Base-by-base conservation (phyloP, 192 early-diverging fungal species). In the Gryganskiella cystojenkinii region DNA sequence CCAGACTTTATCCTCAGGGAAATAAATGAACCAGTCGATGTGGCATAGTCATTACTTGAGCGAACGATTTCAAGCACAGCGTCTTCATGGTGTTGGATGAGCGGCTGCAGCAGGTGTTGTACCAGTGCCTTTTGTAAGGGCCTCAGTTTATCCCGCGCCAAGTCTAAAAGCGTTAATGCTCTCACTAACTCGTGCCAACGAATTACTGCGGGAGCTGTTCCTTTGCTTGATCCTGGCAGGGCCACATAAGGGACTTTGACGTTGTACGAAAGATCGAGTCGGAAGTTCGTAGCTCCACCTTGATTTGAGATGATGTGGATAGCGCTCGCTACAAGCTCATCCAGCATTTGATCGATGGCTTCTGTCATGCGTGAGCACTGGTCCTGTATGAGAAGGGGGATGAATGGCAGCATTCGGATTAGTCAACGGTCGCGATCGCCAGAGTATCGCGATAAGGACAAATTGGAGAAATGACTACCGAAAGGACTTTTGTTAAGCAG, bases 261-360 rank as follows among this genome's bases (percentile, higher is more conserved):
- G 47, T 56, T 35, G 40, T 76, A 67, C 9, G 72, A 66, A 9
- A 74, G 52, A 7, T 14, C 24, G 30, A 74, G 51, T 15, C 35
- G 44, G 37, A 61, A 67, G 2, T 7, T 56, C 15, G 51, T 20
- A 3, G 7, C 45, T 30, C 15, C 5, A 47, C 42, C 45, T 3
- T 37, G 9, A 0, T 56, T 64, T 11, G 19, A 24, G 13, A 60
- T 34, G 5, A 55, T 35, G 24, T 55, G 58, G 10, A 74, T 56
- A 17, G 71, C 64, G 13, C 51, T 24, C 1, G 71, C 64, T 10
- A 74, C 45, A 31, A 74, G 64, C 25, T 74, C 64, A 24, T 74
- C 71, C 64, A 74, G 55, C 71, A 74, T 74, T 22, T 74, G 71
- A 31, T 74, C 64, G 13, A 61, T 74, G 0, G 71, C 71, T 31